Evolutionary conservation across 164 flowering plant genomes (phyloP).

Genomic region (Aristolochia fimbriata): DNA sequence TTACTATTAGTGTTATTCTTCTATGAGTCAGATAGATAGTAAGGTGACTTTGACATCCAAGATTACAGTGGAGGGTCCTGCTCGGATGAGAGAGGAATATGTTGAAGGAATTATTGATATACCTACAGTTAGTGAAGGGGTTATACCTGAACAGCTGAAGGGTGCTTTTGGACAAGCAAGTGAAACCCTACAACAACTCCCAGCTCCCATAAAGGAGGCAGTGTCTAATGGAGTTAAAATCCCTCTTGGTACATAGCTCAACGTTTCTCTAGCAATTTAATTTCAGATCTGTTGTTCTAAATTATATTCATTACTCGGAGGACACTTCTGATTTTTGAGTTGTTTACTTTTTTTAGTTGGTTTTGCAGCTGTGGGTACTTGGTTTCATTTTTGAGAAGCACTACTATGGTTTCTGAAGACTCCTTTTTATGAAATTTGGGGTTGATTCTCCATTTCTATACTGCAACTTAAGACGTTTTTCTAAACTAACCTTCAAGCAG

Average conservation of each 20-base stretch:
- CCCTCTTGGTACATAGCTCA: constrained; percentile 57
- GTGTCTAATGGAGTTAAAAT: constrained; percentile 49
- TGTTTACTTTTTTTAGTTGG: too few relatives aligned
- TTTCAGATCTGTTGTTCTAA: not conserved
- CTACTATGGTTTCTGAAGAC: too few relatives aligned
- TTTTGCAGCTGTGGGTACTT: too few relatives aligned
- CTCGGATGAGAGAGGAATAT: constrained; percentile 85
- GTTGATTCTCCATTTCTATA: too few relatives aligned
- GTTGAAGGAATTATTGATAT: constrained; percentile 59
- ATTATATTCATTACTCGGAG: not conserved
- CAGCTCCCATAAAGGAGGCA: constrained; percentile 53
- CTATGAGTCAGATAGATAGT: constrained; percentile 55
- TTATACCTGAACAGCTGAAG: constrained; percentile 70
- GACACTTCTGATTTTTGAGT: too few relatives aligned
- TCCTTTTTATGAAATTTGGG: too few relatives aligned
- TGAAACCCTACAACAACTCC: constrained; percentile 68
- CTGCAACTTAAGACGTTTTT: too few relatives aligned
- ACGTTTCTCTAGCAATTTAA: not conserved
- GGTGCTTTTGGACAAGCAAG: constrained; percentile 61
- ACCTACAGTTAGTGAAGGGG: constrained; percentile 56
- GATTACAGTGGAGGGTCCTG: constrained; percentile 86
- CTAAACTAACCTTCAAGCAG: too few relatives aligned
- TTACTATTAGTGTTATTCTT: too few relatives aligned
- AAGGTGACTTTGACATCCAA: constrained; percentile 48
- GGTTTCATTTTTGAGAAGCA: too few relatives aligned